These are phyloP conservation scores for Stentor coeruleus DNA, from an alignment of 73 alveolate species.

Conservation along the genomic window DNA sequence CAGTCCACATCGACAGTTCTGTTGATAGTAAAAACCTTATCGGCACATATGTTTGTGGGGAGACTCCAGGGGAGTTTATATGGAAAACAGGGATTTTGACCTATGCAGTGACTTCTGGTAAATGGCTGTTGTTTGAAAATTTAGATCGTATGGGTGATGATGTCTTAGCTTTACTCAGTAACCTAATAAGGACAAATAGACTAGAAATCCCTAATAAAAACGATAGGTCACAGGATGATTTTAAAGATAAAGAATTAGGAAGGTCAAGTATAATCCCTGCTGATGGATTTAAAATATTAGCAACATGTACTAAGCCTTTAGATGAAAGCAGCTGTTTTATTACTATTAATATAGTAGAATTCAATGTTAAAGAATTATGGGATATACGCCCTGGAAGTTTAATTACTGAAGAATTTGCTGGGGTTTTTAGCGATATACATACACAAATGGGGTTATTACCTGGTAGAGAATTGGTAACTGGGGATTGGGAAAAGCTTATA, in stretches of 20 bases:
- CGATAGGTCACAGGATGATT: too few species aligned
- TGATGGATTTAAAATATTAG: constrained; percentile 62
- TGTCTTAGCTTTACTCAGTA: not conserved
- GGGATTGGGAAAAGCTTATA: not conserved
- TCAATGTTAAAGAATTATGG: not conserved
- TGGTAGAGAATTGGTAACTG: not conserved
- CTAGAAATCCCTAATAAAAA: not conserved
- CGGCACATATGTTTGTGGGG: constrained; percentile 78
- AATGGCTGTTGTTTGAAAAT: constrained; percentile 55
- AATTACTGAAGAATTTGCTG: not conserved
- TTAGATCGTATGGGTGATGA: constrained; percentile 42
- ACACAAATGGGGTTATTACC: not conserved
- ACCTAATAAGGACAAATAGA: not conserved
- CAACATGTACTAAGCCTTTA: constrained; percentile 26
- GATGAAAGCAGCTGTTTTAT: too few species aligned
- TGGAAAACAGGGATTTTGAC: constrained; percentile 79
- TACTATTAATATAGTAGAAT: not conserved
- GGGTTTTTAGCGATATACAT: too few species aligned
- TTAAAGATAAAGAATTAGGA: too few species aligned
- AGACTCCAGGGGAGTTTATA: constrained; percentile 66
- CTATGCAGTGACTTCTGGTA: constrained; percentile 66
- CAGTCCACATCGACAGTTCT: constrained; percentile 60
- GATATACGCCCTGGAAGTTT: not conserved
- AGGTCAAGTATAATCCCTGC: constrained; percentile 33
- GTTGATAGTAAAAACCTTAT: constrained; percentile 67